phyloP scores from a whole-genome alignment of 164 flowering plant genomes.

The Piper longum region DNA sequence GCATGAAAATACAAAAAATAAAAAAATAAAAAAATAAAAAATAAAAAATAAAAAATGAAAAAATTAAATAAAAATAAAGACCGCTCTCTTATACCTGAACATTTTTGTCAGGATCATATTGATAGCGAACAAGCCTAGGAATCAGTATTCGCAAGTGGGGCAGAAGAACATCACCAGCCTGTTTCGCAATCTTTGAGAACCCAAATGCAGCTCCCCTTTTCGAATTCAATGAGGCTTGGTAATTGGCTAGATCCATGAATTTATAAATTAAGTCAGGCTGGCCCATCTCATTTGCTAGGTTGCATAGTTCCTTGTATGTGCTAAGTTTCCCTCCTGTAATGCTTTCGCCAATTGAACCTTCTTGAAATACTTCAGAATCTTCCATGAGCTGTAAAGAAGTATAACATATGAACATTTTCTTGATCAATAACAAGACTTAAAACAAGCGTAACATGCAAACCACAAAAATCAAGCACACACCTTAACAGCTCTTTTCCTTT shows the following conservation, averaged over 20 bases:
- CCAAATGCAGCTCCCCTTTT: slow-evolving; percentile 99
- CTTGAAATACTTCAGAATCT: slow-evolving; percentile 94
- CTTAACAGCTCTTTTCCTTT: slow-evolving; percentile 95
- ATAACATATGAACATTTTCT: background rate
- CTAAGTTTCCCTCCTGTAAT: slow-evolving; percentile 84
- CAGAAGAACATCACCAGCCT: slow-evolving; percentile 91
- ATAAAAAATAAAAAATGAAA: too few relatives aligned
- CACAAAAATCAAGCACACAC: slow-evolving; percentile 18
- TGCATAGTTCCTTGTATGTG: slow-evolving; percentile 96
- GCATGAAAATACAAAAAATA: slow-evolving; percentile 4
- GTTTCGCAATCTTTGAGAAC: slow-evolving; percentile 94
- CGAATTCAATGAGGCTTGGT: slow-evolving; percentile 86
- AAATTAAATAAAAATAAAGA: background rate
- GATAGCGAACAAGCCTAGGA: slow-evolving; percentile 92
- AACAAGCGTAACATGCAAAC: background rate
- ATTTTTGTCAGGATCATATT: slow-evolving; percentile 97
- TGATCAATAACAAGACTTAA: background rate
- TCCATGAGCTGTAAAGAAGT: slow-evolving; percentile 51
- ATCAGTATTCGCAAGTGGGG: slow-evolving; percentile 62
- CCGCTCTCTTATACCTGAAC: slow-evolving; percentile 53
- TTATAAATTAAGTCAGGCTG: slow-evolving; percentile 94
- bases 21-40: background rate
- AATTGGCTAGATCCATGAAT: slow-evolving; percentile 96
- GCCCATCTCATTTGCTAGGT: slow-evolving; percentile 95
- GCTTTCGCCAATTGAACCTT: slow-evolving; percentile 78